Percentiles rank a stretch among this genome's conserved stretches.
Conservation (phyloP, 495 filamentous ascomycete species). For the Hypoxylon fragiforme region DNA sequence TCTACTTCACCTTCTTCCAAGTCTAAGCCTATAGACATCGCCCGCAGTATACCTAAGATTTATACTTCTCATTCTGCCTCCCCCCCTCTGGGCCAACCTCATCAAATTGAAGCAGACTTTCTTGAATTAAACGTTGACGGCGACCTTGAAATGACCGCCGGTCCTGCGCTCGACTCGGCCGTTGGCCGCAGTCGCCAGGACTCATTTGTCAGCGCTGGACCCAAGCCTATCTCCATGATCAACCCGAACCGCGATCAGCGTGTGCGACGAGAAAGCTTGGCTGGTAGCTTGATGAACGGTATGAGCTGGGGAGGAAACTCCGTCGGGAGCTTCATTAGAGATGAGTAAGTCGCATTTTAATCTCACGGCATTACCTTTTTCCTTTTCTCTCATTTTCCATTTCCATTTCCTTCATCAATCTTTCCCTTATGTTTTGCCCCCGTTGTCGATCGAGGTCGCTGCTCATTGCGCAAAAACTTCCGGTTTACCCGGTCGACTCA, state of each 20-base stretch:
- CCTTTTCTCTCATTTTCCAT: slow-evolving; percentile 6
- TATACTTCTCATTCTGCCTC: slow-evolving; percentile 35
- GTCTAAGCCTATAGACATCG: slow-evolving; percentile 41
- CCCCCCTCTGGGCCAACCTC: slow-evolving; percentile 19
- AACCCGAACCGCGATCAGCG: slow-evolving; percentile 72
- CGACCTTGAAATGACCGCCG: slow-evolving; percentile 60
- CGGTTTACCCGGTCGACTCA: slow-evolving; percentile 24
- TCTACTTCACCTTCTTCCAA: slow-evolving; percentile 15
- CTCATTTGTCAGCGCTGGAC: slow-evolving; percentile 76
- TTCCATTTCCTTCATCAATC: slow-evolving; percentile 2
- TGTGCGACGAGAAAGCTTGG: slow-evolving; percentile 79
- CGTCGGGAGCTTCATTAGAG: slow-evolving; percentile 93
- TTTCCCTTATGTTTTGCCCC: background rate
- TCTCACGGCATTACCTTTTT: slow-evolving; percentile 1
- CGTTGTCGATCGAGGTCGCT: slow-evolving; percentile 9
- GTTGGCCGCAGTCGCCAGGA: slow-evolving; percentile 64
- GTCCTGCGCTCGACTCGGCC: slow-evolving; percentile 59
- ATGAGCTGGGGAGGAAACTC: slow-evolving; percentile 99
- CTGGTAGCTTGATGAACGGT: slow-evolving; percentile 83
- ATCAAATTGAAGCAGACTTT: slow-evolving; percentile 19
- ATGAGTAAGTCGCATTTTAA: slow-evolving; percentile 76
- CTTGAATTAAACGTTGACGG: slow-evolving; percentile 31
- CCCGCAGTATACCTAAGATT: slow-evolving; percentile 21
- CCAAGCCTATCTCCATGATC: slow-evolving; percentile 83
- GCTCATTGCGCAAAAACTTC: background rate